Conservation (phyloP, 2,329 filamentous ascomycete genomes). For the Metarhizium sp. region DNA sequence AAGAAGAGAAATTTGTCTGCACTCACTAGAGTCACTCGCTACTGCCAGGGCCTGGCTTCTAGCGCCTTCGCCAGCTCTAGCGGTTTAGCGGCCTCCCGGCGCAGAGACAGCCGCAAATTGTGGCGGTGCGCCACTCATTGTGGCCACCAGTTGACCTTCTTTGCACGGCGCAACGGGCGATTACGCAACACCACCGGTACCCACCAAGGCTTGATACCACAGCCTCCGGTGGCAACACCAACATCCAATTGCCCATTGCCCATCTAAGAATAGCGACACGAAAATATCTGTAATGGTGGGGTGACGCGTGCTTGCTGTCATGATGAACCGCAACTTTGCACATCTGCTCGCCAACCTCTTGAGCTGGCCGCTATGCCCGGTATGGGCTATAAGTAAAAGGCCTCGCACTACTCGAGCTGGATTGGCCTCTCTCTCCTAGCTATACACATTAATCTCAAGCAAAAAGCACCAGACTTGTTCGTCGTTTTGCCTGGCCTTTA, state of each 20-base stretch:
- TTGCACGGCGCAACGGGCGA: not conserved
- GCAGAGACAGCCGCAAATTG: not conserved
- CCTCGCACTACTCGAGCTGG: not conserved
- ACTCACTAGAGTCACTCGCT: too few species aligned
- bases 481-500: not conserved
- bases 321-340: not conserved
- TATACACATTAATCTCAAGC: too few species aligned
- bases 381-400: constrained; percentile 2
- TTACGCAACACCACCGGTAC: too few species aligned
- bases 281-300: not conserved
- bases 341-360: not conserved
- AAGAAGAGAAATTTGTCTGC: too few species aligned
- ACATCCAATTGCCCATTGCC: not conserved
- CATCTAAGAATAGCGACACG: constrained; percentile 6
- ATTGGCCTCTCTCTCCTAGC: too few species aligned
- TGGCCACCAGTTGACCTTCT: not conserved
- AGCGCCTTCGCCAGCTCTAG: not conserved
- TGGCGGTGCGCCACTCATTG: constrained; percentile 1
- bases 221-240: constrained; percentile 1
- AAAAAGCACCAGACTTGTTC: too few species aligned
- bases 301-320: constrained; percentile 2
- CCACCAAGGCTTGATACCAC: not conserved
- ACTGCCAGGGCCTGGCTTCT: too few species aligned
- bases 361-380: not conserved
- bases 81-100: not conserved